These are phyloP conservation scores for Aureobasidium sp. DNA, from an alignment of 2,329 filamentous ascomycete genomes.

Conservation along the genomic window DNA sequence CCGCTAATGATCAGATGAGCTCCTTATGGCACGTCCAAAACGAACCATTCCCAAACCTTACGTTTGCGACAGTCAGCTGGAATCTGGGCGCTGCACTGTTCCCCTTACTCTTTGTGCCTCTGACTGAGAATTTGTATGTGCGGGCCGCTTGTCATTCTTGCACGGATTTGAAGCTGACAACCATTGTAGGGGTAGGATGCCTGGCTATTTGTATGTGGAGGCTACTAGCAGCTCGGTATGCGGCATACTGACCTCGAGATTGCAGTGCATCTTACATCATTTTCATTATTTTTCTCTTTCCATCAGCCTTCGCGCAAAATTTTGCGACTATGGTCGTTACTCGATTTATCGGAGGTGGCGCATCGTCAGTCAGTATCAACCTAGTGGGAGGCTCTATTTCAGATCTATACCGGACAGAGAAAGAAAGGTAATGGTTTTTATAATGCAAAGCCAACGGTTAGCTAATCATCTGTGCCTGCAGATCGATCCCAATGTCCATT, in stretches of 20 bases:
- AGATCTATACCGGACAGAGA: constrained; percentile 27
- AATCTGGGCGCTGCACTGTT: constrained; percentile 28
- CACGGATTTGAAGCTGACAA: neutral
- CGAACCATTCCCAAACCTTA: constrained; percentile 27
- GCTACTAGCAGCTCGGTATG: neutral
- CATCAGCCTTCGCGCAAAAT: constrained; percentile 24
- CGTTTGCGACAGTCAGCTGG: constrained; percentile 27
- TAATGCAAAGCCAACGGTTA: neutral
- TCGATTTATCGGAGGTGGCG: constrained; percentile 28
- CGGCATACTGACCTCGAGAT: neutral
- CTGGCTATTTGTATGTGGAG: constrained; percentile 21
- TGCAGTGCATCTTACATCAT: constrained; percentile 22
- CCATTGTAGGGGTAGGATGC: constrained; percentile 21
- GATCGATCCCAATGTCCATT: constrained; percentile 26
- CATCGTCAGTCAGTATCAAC: constrained; percentile 25
- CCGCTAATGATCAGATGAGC: constrained; percentile 25
- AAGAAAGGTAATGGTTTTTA: constrained; percentile 20
- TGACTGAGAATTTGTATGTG: constrained; percentile 25
- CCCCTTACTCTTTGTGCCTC: constrained; percentile 26
- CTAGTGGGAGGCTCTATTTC: constrained; percentile 26
- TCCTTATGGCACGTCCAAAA: constrained; percentile 35
- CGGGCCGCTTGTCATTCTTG: neutral
- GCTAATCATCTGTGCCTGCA: neutral
- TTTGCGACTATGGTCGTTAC: constrained; percentile 24
- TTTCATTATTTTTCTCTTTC: constrained; percentile 23